phyloP scores from a whole-genome alignment of 176 grass and related monocot species.

The Metroxylon sagu region DNA sequence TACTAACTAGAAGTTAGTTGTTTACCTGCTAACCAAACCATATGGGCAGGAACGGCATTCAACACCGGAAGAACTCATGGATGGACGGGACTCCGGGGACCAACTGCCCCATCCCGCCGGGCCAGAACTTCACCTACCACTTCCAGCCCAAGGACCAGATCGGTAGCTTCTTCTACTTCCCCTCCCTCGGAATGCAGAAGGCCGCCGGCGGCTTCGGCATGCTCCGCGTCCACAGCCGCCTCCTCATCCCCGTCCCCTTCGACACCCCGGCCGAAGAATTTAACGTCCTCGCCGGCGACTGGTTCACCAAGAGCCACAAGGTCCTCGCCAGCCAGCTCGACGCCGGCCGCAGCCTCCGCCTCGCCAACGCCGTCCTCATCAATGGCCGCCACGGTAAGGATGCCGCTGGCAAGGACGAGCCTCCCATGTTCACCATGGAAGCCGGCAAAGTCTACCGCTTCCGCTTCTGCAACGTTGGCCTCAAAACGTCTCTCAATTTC shows the following conservation, averaged over 20 bases:
- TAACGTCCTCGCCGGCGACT: conserved; percentile 1
- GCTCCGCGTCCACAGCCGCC: neutral
- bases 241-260: neutral
- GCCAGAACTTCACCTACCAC: conserved; percentile 3
- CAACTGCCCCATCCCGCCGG: conserved; percentile 2
- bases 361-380: no score
- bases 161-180: conserved; percentile 6
- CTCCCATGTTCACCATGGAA: no score
- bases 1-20: no score
- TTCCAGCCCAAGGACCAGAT: conserved; percentile 33
- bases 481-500: no score
- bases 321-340: neutral
- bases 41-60: neutral
- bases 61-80: conserved; percentile 1
- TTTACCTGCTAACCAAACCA: no score
- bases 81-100: neutral
- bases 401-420: no score
- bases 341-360: no score
- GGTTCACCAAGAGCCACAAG: neutral
- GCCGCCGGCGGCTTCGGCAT: neutral
- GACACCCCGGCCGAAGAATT: neutral
- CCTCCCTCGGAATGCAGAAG: neutral
- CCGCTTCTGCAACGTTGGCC: no score
- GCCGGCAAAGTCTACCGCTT: no score
- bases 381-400: no score